Conservation (phyloP, 192 early-diverging fungal genomes). For the Funneliformis mosseae region DNA sequence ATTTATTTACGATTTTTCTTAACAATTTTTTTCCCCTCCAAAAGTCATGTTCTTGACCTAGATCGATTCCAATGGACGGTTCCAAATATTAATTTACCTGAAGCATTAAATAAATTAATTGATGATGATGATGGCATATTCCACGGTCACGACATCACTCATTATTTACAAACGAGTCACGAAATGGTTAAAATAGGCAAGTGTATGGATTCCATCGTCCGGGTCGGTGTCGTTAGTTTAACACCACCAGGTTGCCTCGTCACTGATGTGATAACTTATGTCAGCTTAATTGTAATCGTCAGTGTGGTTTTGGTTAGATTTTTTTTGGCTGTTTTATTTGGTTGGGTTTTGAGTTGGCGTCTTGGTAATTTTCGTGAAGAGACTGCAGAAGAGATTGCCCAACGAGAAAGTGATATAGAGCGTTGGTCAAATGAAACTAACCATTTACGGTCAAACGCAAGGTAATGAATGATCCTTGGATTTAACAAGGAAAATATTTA, state of each 20-base stretch:
- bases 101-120: constrained; percentile 38
- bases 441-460: constrained; percentile 40
- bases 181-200: constrained; percentile 46
- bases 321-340: constrained; percentile 74
- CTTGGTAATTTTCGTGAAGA: constrained; percentile 74
- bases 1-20: background rate
- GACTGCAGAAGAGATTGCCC: constrained; percentile 67
- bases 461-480: constrained; percentile 38
- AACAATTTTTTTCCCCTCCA: constrained; percentile 6
- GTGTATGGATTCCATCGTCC: constrained; percentile 73
- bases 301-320: constrained; percentile 73
- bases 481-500: background rate
- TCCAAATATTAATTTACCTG: constrained; percentile 36
- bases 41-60: constrained; percentile 70
- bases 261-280: constrained; percentile 73
- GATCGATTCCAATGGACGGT: constrained; percentile 61
- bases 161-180: constrained; percentile 36
- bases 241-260: constrained; percentile 79
- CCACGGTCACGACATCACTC: constrained; percentile 50
- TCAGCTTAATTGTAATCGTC: constrained; percentile 71
- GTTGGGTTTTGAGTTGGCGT: constrained; percentile 76
- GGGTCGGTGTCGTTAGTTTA: constrained; percentile 76
- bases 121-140: constrained; percentile 27
- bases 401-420: constrained; percentile 72
- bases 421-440: constrained; percentile 75